These are phyloP conservation scores for Solanum appendiculatum DNA, from an alignment of 257 asterid species.

Conservation along the genomic window DNA sequence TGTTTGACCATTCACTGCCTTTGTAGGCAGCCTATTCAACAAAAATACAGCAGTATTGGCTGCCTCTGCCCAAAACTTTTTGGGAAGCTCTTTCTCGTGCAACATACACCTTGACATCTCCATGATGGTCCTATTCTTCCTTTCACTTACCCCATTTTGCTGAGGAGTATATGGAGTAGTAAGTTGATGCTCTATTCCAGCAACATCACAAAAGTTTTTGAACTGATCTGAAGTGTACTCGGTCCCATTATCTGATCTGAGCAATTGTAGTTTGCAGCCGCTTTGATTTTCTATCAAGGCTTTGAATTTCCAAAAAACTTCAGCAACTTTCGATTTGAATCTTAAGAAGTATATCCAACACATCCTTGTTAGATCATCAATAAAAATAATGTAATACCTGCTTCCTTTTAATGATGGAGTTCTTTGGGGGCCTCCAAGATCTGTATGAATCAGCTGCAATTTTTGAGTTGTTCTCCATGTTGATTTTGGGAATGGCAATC, in stretches of 20 bases:
- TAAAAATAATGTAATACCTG: background rate
- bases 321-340: background rate
- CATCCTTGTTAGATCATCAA: slow-evolving; percentile 3
- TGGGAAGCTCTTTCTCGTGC: background rate
- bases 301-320: too few relatives aligned
- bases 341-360: background rate
- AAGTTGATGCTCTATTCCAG: slow-evolving; percentile 1
- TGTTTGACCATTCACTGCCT: background rate
- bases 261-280: too few relatives aligned
- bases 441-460: background rate
- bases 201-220: background rate
- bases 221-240: background rate
- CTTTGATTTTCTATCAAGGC: too few relatives aligned
- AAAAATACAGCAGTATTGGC: background rate
- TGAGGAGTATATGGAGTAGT: background rate
- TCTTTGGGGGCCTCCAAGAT: background rate
- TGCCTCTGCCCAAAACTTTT: background rate
- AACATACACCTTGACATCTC: background rate
- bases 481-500: background rate
- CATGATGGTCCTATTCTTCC: background rate
- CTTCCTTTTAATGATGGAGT: background rate
- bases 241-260: background rate
- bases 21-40: background rate
- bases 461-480: background rate
- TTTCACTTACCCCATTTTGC: too few relatives aligned